Percentiles rank a stretch among this genome's conserved stretches.
phyloP scores from a whole-genome alignment of 139 green algal species.

The Picochlorum sp. region DNA sequence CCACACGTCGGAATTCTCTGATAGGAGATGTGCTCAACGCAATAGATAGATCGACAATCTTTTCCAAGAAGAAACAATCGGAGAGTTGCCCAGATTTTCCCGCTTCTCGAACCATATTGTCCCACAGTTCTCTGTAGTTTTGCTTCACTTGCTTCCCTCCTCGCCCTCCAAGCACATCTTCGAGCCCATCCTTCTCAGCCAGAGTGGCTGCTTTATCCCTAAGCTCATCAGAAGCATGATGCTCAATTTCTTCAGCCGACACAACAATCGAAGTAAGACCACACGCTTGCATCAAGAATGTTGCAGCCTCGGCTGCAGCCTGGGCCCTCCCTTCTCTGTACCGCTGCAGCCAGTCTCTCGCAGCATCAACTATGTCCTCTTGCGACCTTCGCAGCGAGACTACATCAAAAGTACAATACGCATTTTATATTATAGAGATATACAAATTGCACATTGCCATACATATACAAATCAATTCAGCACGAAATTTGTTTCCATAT shows the following conservation, averaged over 20 bases:
- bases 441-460: too few relatives aligned
- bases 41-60: slow-evolving; percentile 32
- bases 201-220: background rate
- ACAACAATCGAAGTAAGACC: background rate
- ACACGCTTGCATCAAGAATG: slow-evolving; percentile 45
- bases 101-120: slow-evolving; percentile 18
- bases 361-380: slow-evolving; percentile 5
- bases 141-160: slow-evolving; percentile 8
- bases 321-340: slow-evolving; percentile 24
- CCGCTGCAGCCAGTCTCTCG: slow-evolving; percentile 47
- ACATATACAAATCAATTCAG: too few relatives aligned
- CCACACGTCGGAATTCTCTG: slow-evolving; percentile 41
- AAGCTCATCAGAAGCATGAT: background rate
- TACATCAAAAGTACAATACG: too few relatives aligned
- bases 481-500: too few relatives aligned
- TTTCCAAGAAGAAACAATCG: slow-evolving; percentile 48
- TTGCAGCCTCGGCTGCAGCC: slow-evolving; percentile 49
- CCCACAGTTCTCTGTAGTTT: slow-evolving; percentile 52
- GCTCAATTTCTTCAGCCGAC: background rate
- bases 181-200: background rate
- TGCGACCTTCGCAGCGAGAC: too few relatives aligned
- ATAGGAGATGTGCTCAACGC: slow-evolving; percentile 54
- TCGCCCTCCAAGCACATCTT: background rate
- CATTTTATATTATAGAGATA: too few relatives aligned
- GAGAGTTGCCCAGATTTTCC: slow-evolving; percentile 28